Conservation (phyloP, 176 grass and related monocot species). For the Saccharum officinarum region DNA sequence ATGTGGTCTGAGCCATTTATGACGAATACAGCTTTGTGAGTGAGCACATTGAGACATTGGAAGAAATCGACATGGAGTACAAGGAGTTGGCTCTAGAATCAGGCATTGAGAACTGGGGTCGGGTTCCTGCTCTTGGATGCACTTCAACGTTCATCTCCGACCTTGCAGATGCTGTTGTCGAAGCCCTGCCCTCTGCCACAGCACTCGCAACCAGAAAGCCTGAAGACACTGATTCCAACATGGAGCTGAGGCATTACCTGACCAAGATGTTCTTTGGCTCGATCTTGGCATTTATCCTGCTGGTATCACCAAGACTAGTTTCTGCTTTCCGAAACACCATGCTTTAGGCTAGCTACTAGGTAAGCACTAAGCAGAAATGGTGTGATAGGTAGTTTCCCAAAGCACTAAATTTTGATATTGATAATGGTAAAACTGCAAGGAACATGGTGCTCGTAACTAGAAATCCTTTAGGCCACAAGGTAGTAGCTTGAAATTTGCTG, state of each 20-base stretch:
- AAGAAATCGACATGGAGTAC: constrained; percentile 99
- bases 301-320: constrained; percentile 72
- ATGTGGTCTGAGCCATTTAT: neutral
- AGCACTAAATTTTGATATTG: neutral
- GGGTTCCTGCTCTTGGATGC: constrained; percentile 86
- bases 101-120: constrained; percentile 90
- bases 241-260: constrained; percentile 53
- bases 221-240: constrained; percentile 23
- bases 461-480: neutral
- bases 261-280: constrained; percentile 81
- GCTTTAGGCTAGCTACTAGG: constrained; percentile 21
- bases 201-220: constrained; percentile 37
- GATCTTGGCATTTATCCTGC: constrained; percentile 69
- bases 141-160: constrained; percentile 79
- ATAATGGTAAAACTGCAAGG: neutral
- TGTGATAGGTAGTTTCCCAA: neutral
- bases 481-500: neutral
- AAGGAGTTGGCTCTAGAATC: constrained; percentile 85
- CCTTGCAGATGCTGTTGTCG: constrained; percentile 71
- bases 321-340: constrained; percentile 47
- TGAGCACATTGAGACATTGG: constrained; percentile 96
- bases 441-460: neutral
- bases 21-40: constrained; percentile 73
- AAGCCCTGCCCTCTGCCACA: constrained; percentile 71
- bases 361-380: neutral